Percentiles rank a stretch among this genome's conserved stretches.
Evolutionary conservation across 1,284 basidiomycete genomes (phyloP).

Genomic region (Somion occarium): DNA sequence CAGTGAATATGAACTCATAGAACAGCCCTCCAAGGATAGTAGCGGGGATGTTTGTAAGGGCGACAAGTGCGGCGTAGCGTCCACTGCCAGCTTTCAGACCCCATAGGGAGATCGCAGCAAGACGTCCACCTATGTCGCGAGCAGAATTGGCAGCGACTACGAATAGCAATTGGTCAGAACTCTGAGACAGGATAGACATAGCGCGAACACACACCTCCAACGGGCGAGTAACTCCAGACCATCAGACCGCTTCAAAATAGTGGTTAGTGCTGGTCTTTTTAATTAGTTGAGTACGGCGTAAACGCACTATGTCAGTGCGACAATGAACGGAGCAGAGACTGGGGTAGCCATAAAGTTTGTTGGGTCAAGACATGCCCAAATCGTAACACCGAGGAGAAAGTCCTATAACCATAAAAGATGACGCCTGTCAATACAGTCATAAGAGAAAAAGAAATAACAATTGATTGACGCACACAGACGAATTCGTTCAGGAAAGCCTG

Average conservation of each 20-base stretch:
- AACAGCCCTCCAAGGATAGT: constrained; percentile 47
- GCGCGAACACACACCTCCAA: constrained; percentile 10
- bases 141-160: constrained; percentile 56
- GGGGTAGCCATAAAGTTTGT: constrained; percentile 58
- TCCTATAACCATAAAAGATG: too few species aligned
- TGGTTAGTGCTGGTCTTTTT: too few species aligned
- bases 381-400: constrained; percentile 54
- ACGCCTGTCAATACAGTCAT: too few species aligned
- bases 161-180: too few species aligned
- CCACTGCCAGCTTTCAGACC: constrained; percentile 51
- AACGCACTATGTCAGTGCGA: constrained; percentile 51
- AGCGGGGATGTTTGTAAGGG: constrained; percentile 63
- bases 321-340: constrained; percentile 42
- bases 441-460: too few species aligned
- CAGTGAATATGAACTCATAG: constrained; percentile 54
- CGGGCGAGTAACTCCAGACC: constrained; percentile 40
- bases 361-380: constrained; percentile 57
- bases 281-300: constrained; percentile 10
- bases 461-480: constrained; percentile 44
- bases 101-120: constrained; percentile 56
- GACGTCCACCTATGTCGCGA: constrained; percentile 60
- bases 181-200: too few species aligned
- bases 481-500: constrained; percentile 64
- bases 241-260: constrained; percentile 40
- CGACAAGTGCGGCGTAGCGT: constrained; percentile 55